Evolutionary conservation across 352 stramenopile species (phyloP), one percentile per base, ranked within the genome.

Genomic region (Phytophthora boehmeriae): DNA sequence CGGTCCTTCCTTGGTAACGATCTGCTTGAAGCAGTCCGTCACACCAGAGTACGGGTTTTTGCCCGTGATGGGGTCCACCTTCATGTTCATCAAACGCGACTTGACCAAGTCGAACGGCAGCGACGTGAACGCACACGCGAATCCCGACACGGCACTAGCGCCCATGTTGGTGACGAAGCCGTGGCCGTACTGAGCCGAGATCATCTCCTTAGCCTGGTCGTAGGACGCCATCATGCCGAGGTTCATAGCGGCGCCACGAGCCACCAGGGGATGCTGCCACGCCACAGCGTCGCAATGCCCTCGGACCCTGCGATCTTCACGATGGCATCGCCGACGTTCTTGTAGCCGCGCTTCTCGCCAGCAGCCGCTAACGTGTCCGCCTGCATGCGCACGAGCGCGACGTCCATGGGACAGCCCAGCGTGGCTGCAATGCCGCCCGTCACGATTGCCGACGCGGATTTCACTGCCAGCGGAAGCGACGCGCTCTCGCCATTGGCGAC

Each of bases 201-300:
- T 80, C 54, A 87, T 68, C 73, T 98, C 92, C 76, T 99, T 99
- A 20, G 96, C 95, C 81, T 99, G 96, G 82, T 99, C 98, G 75
- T 99, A 99, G 63, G 93, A 99, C 16, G 97, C 97, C 85, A 99
- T 94, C 98, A 99, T 99, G 53, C 97, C 97, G n/a, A 99, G 93
- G 80, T 99, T 99, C 96, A 99, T 99, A 54, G 95, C 87, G 55
- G 98, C 98, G 25, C 96, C 98, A 67, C 98, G 89, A 16, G 98
- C 87, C 41, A 99, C 96, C n/a, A 97, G 88, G 95, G 94, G 34
- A 95, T 74, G 54, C 84, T 95, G 8, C 95, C 95, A 22, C 92
- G 79, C 90, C 92, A 98, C 30, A 98, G 78, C 41, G 92, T 97
- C 17, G 63, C 27, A 1, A 98, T 64, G 30, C 95, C 94, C 54